Evolutionary conservation across 1,139 yeast genomes (phyloP).

Genomic region (Zygosaccharomyces pseudobailii): DNA sequence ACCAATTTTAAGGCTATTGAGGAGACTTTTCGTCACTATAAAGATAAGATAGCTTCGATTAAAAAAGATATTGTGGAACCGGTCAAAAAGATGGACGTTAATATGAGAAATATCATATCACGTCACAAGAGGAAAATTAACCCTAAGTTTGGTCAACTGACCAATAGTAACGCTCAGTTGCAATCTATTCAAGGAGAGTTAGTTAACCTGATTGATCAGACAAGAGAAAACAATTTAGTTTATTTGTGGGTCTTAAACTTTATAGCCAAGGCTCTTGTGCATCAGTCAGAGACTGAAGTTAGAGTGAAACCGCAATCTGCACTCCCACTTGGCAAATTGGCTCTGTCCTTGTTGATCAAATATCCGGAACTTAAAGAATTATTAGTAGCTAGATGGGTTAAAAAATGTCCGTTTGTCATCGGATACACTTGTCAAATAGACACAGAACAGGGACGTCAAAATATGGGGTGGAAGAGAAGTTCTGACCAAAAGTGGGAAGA

Average conservation of each 20-base stretch:
- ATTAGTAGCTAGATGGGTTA: conserved; percentile 74
- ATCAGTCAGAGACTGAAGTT: conserved; percentile 92
- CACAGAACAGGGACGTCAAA: conserved; percentile 73
- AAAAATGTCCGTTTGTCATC: conserved; percentile 83
- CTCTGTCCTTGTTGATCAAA: conserved; percentile 49
- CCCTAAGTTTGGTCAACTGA: conserved; percentile 87
- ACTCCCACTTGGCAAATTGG: conserved; percentile 67
- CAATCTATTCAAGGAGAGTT: conserved; percentile 49
- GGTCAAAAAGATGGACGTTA: conserved; percentile 43
- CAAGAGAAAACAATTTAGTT: conserved; percentile 46
- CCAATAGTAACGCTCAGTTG: conserved; percentile 63
- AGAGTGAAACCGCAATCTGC: conserved; percentile 76
- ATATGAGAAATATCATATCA: conserved; percentile 38
- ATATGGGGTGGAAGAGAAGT: conserved; percentile 84
- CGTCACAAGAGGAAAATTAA: conserved; percentile 67
- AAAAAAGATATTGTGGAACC: conserved; percentile 52
- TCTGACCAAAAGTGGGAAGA: conserved; percentile 71
- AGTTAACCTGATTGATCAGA: conserved; percentile 42
- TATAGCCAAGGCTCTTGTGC: conserved; percentile 76
- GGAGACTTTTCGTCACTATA: conserved; percentile 47
- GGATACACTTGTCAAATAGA: conserved; percentile 73
- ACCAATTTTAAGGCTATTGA: conserved; percentile 37
- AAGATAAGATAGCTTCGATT: conserved; percentile 52
- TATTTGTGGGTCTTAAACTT: conserved; percentile 74
- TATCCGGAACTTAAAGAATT: conserved; percentile 66